phyloP scores from a whole-genome alignment of 805 yeast species.

The Teunomyces aglyptinius region DNA sequence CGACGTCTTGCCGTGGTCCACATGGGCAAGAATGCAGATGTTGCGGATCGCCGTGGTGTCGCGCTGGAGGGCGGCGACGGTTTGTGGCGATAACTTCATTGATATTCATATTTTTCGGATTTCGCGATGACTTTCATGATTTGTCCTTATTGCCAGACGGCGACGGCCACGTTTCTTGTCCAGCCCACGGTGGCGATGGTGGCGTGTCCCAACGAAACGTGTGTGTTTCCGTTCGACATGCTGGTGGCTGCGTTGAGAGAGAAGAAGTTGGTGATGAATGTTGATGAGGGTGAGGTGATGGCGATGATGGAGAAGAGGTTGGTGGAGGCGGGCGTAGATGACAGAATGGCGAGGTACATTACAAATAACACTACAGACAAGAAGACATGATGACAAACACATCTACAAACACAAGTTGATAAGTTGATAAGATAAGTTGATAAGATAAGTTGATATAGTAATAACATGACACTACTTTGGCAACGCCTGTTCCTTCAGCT shows the following conservation, averaged over 20 bases:
- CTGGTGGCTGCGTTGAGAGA: constrained; percentile 26
- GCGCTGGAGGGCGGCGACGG: constrained; percentile 64
- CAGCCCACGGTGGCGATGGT: constrained; percentile 26
- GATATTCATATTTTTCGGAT: background rate
- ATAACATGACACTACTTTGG: background rate
- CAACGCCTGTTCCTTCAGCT: constrained; percentile 45
- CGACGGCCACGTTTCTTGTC: constrained; percentile 23
- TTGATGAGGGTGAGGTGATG: constrained; percentile 25
- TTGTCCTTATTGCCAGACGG: constrained; percentile 30
- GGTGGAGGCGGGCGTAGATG: constrained; percentile 24
- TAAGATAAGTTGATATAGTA: too few relatives aligned
- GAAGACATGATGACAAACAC: too few relatives aligned
- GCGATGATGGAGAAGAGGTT: constrained; percentile 23
- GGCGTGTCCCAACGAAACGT: constrained; percentile 26
- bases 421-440: too few relatives aligned
- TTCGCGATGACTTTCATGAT: too few relatives aligned
- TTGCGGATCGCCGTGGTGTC: constrained; percentile 74
- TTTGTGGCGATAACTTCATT: constrained; percentile 62
- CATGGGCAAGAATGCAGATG: constrained; percentile 95
- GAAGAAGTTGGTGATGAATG: constrained; percentile 19
- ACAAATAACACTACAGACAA: too few relatives aligned
- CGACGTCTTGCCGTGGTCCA: constrained; percentile 97
- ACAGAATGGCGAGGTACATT: constrained; percentile 26
- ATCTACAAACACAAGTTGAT: too few relatives aligned
- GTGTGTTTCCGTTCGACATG: constrained; percentile 35